A percentile compares a stretch with the other conserved stretches of the same genome.
Conservation (phyloP, 2,329 filamentous ascomycete genomes). For the Xylariomycetidae sp. region DNA sequence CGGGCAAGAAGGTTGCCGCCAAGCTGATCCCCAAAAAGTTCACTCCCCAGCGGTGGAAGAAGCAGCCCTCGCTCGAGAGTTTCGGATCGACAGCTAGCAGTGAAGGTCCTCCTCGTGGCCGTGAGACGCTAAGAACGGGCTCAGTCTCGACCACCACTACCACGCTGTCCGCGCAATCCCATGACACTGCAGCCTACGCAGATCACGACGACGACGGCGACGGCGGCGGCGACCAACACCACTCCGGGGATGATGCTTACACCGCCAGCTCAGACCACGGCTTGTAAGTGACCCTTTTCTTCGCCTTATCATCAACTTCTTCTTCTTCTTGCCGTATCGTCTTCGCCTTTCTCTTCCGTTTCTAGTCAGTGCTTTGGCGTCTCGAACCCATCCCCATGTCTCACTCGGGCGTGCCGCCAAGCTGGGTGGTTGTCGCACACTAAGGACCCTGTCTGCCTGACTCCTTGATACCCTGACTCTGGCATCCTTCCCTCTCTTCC, state of each 20-base stretch:
- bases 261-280: slow-evolving; percentile 31
- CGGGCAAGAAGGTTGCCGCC: slow-evolving; percentile 15
- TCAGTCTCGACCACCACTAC: slow-evolving; percentile 19
- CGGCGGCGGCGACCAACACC: slow-evolving; percentile 6
- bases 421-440: too few relatives aligned
- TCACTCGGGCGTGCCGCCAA: too few relatives aligned
- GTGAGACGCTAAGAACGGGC: slow-evolving; percentile 9
- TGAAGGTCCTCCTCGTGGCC: slow-evolving; percentile 24
- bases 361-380: too few relatives aligned
- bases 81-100: slow-evolving; percentile 24
- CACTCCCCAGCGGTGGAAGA: slow-evolving; percentile 41
- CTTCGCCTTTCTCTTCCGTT: too few relatives aligned
- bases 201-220: slow-evolving; percentile 22
- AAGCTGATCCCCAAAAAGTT: slow-evolving; percentile 46
- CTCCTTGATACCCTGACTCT: too few relatives aligned
- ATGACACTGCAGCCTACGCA: slow-evolving; percentile 15
- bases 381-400: too few relatives aligned
- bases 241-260: slow-evolving; percentile 22
- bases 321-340: slow-evolving; percentile 3
- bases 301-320: slow-evolving; percentile 9
- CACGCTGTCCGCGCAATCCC: too few relatives aligned
- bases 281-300: slow-evolving; percentile 17
- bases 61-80: slow-evolving; percentile 35
- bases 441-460: too few relatives aligned
- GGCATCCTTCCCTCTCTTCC: too few relatives aligned